Evolutionary conservation across 2,329 filamentous ascomycete genomes (phyloP).

Genomic region (Fusarium sp.): DNA sequence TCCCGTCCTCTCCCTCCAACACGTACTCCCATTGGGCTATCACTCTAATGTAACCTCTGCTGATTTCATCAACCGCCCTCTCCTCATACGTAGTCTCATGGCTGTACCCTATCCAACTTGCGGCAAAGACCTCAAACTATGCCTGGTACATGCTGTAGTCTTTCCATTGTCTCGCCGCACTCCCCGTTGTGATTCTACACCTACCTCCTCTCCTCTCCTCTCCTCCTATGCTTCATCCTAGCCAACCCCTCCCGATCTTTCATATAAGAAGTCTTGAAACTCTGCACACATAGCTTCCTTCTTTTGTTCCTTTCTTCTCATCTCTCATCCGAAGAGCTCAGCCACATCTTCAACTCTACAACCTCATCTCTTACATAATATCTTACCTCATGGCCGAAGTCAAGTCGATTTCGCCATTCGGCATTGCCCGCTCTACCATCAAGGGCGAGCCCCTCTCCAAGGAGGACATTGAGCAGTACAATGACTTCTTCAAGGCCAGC

Average conservation of each 20-base stretch:
- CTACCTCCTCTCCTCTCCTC: conserved; percentile 30
- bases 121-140: conserved; percentile 28
- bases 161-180: conserved; percentile 35
- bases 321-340: conserved; percentile 42
- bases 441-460: conserved; percentile 69
- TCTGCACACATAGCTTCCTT: conserved; percentile 6
- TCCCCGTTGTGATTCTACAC: conserved; percentile 30
- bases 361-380: conserved; percentile 24
- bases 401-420: conserved; percentile 72
- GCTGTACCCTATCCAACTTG: conserved; percentile 30
- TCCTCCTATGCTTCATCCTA: conserved; percentile 31
- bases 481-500: conserved; percentile 79
- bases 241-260: conserved; percentile 17
- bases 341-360: conserved; percentile 22
- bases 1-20: neutral
- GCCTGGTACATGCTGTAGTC: conserved; percentile 14
- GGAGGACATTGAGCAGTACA: conserved; percentile 75
- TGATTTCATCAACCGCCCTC: conserved; percentile 42
- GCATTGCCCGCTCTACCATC: conserved; percentile 72
- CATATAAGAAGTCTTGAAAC: conserved; percentile 43
- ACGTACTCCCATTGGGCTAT: conserved; percentile 22
- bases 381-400: conserved; percentile 53
- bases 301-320: conserved; percentile 36
- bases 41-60: conserved; percentile 31
- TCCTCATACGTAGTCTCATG: conserved; percentile 29